Evolutionary conservation across 345 rosid species (phyloP), one percentile per base, ranked within the genome.

Genomic region (Rubroshorea leprosula): DNA sequence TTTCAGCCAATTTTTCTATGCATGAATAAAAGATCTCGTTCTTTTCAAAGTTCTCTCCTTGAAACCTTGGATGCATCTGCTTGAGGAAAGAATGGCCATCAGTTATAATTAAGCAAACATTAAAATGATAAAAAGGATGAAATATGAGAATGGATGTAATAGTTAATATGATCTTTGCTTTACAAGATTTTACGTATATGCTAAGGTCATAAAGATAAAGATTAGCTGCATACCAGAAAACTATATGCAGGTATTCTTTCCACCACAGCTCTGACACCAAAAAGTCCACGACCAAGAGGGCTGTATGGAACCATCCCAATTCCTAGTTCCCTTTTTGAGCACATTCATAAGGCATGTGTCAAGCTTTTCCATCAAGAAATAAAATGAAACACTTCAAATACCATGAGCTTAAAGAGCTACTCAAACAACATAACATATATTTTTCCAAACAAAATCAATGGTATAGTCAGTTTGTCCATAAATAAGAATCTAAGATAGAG

Each of bases 251-350:
- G 58, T 29, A 57, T 0, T 14, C 59, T 11, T 35, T 48, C 60
- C 7, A 20, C 46, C 20, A 52, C n/a, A 16, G 63, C 57, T 54
- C 78, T 14, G 85, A 53, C 52, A 86, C 87, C 3, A 70, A 52
- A 20, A 83, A 76, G 0, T 83, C 94, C 89, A 27, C 85, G 70
- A 29, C 86, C 89, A 0, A 85, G 54, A 46, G 86, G 84, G 67
- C 93, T 73, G 63, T 83, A 85, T 0, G 84, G 77, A 38, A 82
- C 93, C 58, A 85, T 80, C 11, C 89, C 84, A 9, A 82, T 85
- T 39, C 89, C 89, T 49, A 83, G 90, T 49, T 86, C 87, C 73
- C 90, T 41, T 2, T 41, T 4, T 11, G 45, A 41, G 9, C 35
- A 29, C 35, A 29, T 29, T 29, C 35, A 29, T 4, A 9, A 4